Conservation (phyloP, 2,329 filamentous ascomycete genomes). For the Capronia americana region DNA sequence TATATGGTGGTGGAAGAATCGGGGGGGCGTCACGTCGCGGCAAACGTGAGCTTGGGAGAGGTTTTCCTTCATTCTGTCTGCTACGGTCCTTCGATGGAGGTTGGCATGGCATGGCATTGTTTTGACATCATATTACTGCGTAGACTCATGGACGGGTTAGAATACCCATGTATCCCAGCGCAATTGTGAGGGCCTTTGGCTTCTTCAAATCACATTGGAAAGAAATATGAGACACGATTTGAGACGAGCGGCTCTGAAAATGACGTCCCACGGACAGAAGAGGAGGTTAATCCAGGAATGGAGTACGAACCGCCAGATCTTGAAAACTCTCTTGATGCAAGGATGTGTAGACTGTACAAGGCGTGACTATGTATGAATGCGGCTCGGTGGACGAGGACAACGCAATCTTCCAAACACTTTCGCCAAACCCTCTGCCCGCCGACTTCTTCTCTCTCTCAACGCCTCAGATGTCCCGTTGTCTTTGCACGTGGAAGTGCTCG, state of each 20-base stretch:
- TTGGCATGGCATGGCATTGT: too few relatives aligned
- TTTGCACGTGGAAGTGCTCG: background rate
- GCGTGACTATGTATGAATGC: conserved; percentile 10
- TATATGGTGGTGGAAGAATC: too few relatives aligned
- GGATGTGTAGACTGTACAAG: conserved; percentile 18
- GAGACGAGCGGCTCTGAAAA: background rate
- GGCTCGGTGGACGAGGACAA: background rate
- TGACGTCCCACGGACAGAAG: background rate
- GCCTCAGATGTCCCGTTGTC: background rate
- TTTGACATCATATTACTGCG: too few relatives aligned
- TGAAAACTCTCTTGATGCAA: conserved; percentile 1
- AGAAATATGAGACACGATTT: background rate
- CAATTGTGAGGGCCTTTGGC: background rate
- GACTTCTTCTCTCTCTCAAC: background rate
- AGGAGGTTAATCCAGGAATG: background rate
- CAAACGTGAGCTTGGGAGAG: too few relatives aligned
- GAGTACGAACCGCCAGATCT: background rate
- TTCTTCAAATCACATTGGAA: background rate
- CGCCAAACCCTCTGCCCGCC: background rate
- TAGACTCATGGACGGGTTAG: background rate
- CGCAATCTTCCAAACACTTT: background rate
- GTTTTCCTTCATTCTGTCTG: too few relatives aligned
- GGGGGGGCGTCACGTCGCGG: too few relatives aligned
- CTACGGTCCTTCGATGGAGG: too few relatives aligned
- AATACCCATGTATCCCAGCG: background rate